Evolutionary conservation across 2,329 filamentous ascomycete genomes (phyloP), one percentile per base, ranked within the genome.

Genomic region (Trichoderma brevicompactum): DNA sequence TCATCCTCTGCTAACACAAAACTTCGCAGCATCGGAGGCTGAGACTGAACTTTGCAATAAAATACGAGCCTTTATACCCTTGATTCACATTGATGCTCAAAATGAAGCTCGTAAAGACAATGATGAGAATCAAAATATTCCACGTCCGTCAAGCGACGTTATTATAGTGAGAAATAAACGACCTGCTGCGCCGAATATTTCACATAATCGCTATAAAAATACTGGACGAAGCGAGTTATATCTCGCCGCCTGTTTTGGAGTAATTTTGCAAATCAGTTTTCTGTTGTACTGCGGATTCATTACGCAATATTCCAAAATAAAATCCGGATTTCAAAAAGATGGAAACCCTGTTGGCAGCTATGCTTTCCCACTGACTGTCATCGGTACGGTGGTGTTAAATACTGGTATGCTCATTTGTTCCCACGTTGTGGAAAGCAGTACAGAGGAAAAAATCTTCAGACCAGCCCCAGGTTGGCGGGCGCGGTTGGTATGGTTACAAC

Each of bases 381-480:
- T 58, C 7, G 76, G 77, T 1, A 77, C 76, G 0, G 0, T 73
- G 0, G 0, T 74, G 0, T 53, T 78, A 17, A 68, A 71, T 0
- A 2, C 65, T 1, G 74, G 75, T 0, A 70, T 78, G 59, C 40
- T 75, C 0, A 36, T 76, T 1, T 78, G 75, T 58, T 69, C 71
- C 1, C 70, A 72, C 38, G 72, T 78, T 1, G 71, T 79, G 2
- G 73, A 78, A 19, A 64, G 53, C n/a, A 75, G 74, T 41, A 76
- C 75, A 0, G 15, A 44, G 2, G 74, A 78, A 64, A 64, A 52
- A 0, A 59, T 43, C 4, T 74, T 71, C 19, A 48, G 32, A 7
- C 64, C 66, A 34, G 1, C 2, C n/a, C n/a, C n/a, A n/a, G 8
- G 4, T 2, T 61, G 48, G 28, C 56, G 63, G 23, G 53, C 40